Evolutionary conservation across 73 alveolate genomes (phyloP).

Genomic region (Effrenium voratum): DNA sequence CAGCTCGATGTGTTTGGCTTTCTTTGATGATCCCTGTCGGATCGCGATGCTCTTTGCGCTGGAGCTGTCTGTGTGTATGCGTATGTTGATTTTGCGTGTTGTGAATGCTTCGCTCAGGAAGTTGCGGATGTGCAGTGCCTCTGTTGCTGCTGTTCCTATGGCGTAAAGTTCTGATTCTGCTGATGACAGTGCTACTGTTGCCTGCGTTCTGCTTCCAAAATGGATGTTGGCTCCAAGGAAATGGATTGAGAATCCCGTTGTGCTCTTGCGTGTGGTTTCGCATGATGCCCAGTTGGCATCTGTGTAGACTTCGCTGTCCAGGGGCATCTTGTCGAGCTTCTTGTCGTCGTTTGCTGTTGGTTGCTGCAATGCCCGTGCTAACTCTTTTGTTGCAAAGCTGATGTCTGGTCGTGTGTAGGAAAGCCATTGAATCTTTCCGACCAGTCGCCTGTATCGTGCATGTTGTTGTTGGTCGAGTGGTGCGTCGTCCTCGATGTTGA

Average conservation of each 20-base stretch:
- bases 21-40: slow-evolving; percentile 23
- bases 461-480: not conserved
- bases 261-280: not conserved
- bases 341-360: not conserved
- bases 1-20: slow-evolving; percentile 36
- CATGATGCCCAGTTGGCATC: slow-evolving; percentile 23
- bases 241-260: not conserved
- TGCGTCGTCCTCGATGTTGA: not conserved
- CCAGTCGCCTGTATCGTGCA: not conserved
- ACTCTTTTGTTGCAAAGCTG: not conserved
- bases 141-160: slow-evolving; percentile 1
- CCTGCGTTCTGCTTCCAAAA: slow-evolving; percentile 20
- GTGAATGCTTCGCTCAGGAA: not conserved
- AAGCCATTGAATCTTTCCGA: not conserved
- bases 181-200: slow-evolving; percentile 10
- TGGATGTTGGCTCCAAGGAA: not conserved
- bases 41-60: slow-evolving; percentile 55
- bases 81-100: not conserved
- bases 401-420: not conserved
- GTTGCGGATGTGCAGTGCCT: not conserved
- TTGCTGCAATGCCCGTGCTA: not conserved
- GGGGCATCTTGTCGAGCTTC: not conserved
- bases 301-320: not conserved
- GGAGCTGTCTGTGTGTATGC: slow-evolving; percentile 11
- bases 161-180: slow-evolving; percentile 19